Conservation (phyloP, 208 protist species). For the Wallacemonas sp. region DNA sequence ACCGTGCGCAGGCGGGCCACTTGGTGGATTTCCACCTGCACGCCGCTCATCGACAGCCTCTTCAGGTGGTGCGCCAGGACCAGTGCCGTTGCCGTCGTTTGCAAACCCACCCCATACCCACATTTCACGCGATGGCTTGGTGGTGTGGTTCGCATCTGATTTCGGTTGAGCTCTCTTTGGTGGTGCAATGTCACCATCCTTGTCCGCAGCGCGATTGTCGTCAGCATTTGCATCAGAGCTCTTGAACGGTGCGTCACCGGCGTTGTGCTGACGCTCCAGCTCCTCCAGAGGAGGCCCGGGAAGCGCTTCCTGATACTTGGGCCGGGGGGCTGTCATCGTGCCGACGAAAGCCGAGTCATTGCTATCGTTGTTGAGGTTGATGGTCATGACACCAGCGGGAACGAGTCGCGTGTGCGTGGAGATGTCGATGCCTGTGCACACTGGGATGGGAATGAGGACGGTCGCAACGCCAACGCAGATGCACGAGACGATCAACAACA, state of each 20-base stretch:
- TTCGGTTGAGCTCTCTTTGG: no score
- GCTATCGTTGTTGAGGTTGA: not conserved
- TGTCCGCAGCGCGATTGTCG: not conserved
- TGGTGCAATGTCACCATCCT: not conserved
- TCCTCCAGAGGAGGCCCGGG: constrained; percentile 8
- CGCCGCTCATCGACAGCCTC: not conserved
- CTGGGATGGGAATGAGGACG: not conserved
- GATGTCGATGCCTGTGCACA: not conserved
- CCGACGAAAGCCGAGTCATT: not conserved
- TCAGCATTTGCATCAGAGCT: not conserved
- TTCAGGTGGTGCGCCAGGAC: not conserved
- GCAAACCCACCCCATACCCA: constrained; percentile 12
- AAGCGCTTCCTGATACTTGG: constrained; percentile 6
- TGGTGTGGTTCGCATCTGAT: not conserved
- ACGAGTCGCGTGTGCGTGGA: not conserved
- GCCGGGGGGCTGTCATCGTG: not conserved
- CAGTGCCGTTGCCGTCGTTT: not conserved
- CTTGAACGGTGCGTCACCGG: not conserved
- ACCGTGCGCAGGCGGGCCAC: no score
- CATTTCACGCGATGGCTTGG: not conserved
- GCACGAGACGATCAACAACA: not conserved
- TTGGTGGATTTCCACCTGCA: no score
- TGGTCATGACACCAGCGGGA: not conserved
- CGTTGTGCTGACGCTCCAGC: not conserved
- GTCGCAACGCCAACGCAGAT: not conserved